Percentiles rank a stretch among this genome's conserved stretches.
Evolutionary conservation across 1,139 yeast species (phyloP).

Genomic region (Sugiyamaella neomexicana): DNA sequence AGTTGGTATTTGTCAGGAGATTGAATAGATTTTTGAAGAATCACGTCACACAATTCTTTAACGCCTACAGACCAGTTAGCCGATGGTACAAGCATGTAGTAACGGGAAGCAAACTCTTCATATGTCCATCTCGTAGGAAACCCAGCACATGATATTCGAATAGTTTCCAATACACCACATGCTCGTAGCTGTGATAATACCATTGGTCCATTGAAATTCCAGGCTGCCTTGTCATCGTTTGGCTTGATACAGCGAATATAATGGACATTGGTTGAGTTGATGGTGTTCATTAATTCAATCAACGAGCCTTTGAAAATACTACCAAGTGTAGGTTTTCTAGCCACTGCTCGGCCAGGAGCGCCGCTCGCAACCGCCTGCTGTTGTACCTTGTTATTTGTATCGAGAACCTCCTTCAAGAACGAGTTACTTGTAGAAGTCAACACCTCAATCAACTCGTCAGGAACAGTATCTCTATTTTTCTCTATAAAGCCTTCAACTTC

Average conservation of each 20-base stretch:
- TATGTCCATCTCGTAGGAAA: constrained; percentile 97
- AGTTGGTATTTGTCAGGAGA: constrained; percentile 69
- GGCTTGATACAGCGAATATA: constrained; percentile 98
- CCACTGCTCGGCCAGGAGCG: constrained; percentile 44
- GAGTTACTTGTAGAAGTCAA: constrained; percentile 67
- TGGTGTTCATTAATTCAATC: constrained; percentile 89
- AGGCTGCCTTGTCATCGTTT: constrained; percentile 87
- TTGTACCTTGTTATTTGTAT: constrained; percentile 60
- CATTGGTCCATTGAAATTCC: constrained; percentile 96
- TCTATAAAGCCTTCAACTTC: constrained; percentile 95
- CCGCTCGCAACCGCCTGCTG: constrained; percentile 49
- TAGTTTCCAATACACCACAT: constrained; percentile 97
- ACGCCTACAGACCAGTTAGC: constrained; percentile 60
- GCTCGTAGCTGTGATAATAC: constrained; percentile 94
- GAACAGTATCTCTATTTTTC: constrained; percentile 95
- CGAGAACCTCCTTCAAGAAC: constrained; percentile 62
- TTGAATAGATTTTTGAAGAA: constrained; percentile 64
- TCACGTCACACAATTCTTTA: constrained; percentile 63
- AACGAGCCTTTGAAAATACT: constrained; percentile 90
- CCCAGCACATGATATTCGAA: constrained; percentile 95
- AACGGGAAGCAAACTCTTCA: constrained; percentile 88
- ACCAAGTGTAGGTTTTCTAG: constrained; percentile 89
- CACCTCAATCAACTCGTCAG: constrained; percentile 91
- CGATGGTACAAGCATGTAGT: constrained; percentile 77
- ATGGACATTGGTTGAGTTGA: constrained; percentile 91